These are phyloP conservation scores for Plasmodium relictum DNA, from an alignment of 169 alveolate species.

Conservation along the genomic window DNA sequence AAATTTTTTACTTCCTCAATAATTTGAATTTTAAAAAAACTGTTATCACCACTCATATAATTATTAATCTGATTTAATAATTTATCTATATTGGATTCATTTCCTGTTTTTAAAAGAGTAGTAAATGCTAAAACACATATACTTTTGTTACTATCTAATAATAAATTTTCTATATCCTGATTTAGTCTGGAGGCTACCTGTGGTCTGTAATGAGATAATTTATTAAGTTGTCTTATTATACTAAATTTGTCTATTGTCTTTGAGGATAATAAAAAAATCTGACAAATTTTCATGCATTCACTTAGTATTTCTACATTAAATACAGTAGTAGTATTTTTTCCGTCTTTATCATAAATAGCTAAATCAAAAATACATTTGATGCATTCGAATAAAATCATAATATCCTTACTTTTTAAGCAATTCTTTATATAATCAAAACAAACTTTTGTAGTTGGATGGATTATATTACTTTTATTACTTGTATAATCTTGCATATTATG, in stretches of 20 bases:
- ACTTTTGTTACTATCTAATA: conserved; percentile 92
- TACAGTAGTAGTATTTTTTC: conserved; percentile 44
- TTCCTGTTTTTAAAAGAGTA: conserved; percentile 96
- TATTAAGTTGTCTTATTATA: conserved; percentile 79
- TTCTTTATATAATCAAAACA: conserved; percentile 53
- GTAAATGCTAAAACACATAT: conserved; percentile 96
- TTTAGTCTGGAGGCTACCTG: conserved; percentile 73
- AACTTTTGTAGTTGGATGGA: conserved; percentile 65
- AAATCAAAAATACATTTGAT: conserved; percentile 35
- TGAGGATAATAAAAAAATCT: conserved; percentile 65
- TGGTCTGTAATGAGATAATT: conserved; percentile 81
- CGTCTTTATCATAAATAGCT: conserved; percentile 22
- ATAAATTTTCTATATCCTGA: conserved; percentile 92
- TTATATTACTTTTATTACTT: conserved; percentile 2
- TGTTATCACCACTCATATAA: conserved; percentile 85
- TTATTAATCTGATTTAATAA: conserved; percentile 89
- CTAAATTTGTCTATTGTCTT: conserved; percentile 59
- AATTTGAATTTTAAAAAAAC: conserved; percentile 93
- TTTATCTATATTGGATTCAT: conserved; percentile 94
- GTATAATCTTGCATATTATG: conserved; percentile 21
- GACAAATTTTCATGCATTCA: conserved; percentile 68
- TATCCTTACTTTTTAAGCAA: conserved; percentile 58
- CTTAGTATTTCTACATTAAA: conserved; percentile 63
- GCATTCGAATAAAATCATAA: conserved; percentile 38
- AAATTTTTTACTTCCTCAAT: conserved; percentile 93